Conservation (phyloP, 768 basidiomycete species). For the Favolaschia claudopus region DNA sequence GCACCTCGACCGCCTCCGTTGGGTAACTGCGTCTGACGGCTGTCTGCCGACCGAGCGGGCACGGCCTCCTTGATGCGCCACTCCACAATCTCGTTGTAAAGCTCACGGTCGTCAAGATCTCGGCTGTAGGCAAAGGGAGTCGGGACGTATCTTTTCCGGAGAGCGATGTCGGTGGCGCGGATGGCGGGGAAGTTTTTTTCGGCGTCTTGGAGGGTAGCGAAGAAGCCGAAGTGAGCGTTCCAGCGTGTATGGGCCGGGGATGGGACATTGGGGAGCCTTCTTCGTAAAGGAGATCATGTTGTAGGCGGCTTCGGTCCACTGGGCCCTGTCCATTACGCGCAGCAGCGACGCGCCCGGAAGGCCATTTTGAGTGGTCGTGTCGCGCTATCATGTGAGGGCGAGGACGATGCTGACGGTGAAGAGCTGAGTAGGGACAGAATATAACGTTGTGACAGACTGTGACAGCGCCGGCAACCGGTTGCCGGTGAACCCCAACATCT, state of each 20-base stretch:
- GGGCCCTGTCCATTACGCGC: not conserved
- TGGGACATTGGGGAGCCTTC: not conserved
- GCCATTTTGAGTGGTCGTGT: no score
- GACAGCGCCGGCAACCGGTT: no score
- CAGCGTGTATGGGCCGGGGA: not conserved
- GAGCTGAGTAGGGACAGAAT: no score
- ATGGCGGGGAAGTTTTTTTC: not conserved
- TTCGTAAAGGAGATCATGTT: not conserved
- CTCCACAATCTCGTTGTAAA: not conserved
- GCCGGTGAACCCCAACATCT: no score
- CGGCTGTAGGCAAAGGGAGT: not conserved
- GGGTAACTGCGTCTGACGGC: no score
- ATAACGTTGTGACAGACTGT: no score
- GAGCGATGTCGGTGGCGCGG: not conserved
- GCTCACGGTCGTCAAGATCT: not conserved
- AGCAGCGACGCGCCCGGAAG: no score
- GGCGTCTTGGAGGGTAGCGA: not conserved
- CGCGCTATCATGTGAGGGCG: no score
- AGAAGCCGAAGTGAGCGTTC: not conserved
- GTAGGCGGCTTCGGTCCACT: not conserved
- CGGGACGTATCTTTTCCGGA: not conserved
- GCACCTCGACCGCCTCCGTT: not conserved
- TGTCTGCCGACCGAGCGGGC: no score
- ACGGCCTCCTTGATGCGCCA: no score
- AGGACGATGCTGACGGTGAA: no score